Percentiles rank a stretch among this genome's conserved stretches.
phyloP scores from a whole-genome alignment of 768 basidiomycete genomes.

The Boletus tomentosulus region DNA sequence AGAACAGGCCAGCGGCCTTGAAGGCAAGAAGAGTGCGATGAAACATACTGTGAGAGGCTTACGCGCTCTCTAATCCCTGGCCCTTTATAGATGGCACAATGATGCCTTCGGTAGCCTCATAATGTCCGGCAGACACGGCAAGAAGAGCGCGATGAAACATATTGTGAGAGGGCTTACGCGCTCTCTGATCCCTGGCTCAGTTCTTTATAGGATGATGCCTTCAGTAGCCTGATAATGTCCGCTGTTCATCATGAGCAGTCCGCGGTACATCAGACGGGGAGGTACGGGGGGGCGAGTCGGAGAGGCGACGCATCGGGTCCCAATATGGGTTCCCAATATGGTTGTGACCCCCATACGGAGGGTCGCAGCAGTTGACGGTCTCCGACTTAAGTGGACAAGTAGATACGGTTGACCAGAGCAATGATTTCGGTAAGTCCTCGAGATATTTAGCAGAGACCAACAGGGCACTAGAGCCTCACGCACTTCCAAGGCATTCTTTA shows the following conservation, averaged over 20 bases:
- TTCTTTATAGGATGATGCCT: conserved; percentile 8
- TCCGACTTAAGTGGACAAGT: background rate
- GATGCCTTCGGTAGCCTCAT: background rate
- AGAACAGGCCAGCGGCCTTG: conserved; percentile 4
- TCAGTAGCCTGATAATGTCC: background rate
- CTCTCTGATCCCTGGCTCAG: background rate
- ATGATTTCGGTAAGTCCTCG: conserved; percentile 46
- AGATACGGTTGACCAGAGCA: conserved; percentile 6
- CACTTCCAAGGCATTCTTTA: conserved; percentile 85
- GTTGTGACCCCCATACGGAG: conserved; percentile 6
- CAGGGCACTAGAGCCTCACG: conserved; percentile 1
- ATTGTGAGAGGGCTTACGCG: background rate
- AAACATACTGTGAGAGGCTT: conserved; percentile 14
- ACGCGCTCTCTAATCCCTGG: background rate
- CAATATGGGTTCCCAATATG: background rate
- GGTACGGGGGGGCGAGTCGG: background rate
- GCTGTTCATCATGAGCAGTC: background rate
- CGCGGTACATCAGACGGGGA: background rate
- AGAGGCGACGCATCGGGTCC: background rate
- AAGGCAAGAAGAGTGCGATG: background rate
- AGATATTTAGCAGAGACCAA: background rate
- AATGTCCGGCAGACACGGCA: background rate
- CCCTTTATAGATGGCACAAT: conserved; percentile 6
- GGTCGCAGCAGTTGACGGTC: background rate
- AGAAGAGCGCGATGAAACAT: conserved; percentile 14